A percentile compares a stretch with the other conserved stretches of the same genome.
Conservation (phyloP, 2,329 filamentous ascomycete genomes). For the Cercospora sojina region DNA sequence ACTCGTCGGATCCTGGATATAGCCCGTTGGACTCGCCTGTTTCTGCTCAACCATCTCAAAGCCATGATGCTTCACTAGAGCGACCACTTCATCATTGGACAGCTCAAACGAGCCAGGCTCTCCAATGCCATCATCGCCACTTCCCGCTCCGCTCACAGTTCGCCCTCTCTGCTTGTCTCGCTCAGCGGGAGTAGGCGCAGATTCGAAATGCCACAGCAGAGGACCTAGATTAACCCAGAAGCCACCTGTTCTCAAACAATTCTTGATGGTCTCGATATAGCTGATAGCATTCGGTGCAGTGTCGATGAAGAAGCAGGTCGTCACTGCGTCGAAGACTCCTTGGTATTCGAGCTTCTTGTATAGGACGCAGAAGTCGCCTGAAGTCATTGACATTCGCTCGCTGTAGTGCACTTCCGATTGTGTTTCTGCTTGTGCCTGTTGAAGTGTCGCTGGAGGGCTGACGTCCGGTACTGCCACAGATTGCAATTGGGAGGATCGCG, state of each 20-base stretch:
- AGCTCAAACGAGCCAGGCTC: conserved; percentile 90
- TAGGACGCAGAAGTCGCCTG: conserved; percentile 86
- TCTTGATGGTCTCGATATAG: conserved; percentile 79
- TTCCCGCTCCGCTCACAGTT: background rate
- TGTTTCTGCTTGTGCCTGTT: conserved; percentile 30
- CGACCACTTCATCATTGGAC: conserved; percentile 81
- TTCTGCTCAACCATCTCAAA: conserved; percentile 62
- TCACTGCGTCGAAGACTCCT: conserved; percentile 73
- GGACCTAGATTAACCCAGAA: conserved; percentile 88
- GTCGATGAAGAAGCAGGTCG: conserved; percentile 93
- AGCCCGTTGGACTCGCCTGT: conserved; percentile 65
- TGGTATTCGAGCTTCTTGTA: conserved; percentile 67
- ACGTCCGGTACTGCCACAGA: conserved; percentile 77
- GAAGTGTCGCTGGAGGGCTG: conserved; percentile 42
- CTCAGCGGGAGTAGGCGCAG: conserved; percentile 56
- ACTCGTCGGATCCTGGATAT: conserved; percentile 80
- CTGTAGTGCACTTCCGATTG: conserved; percentile 38
- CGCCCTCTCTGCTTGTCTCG: conserved; percentile 44
- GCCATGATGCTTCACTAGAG: conserved; percentile 69
- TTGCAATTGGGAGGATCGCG: conserved; percentile 70
- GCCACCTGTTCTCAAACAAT: conserved; percentile 75
- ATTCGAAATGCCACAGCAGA: conserved; percentile 92
- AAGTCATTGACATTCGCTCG: conserved; percentile 86
- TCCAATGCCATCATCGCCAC: conserved; percentile 56
- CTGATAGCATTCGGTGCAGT: conserved; percentile 90